Percentiles rank a stretch among this genome's conserved stretches.
Evolutionary conservation across 768 basidiomycete genomes (phyloP).

Genomic region (Suillus fuscotomentosus): DNA sequence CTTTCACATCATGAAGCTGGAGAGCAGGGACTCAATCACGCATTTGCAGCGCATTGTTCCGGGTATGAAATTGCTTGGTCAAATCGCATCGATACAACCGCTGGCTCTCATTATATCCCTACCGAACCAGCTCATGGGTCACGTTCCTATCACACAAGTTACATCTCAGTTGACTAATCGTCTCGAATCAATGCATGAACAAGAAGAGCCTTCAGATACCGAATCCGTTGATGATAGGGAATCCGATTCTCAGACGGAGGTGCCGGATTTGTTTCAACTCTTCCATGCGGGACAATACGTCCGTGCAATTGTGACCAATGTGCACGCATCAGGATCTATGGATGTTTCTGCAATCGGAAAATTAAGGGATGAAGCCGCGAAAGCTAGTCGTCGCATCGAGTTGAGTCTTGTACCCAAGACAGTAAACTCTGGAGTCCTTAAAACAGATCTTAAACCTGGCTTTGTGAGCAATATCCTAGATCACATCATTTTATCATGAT

Average conservation of each 20-base stretch:
- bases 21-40: slow-evolving; percentile 4
- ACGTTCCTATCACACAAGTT: slow-evolving; percentile 93
- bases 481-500: slow-evolving; percentile 5
- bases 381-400: slow-evolving; percentile 77
- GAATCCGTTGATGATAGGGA: slow-evolving; percentile 49
- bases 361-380: slow-evolving; percentile 64
- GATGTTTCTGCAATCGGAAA: slow-evolving; percentile 57
- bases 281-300: slow-evolving; percentile 88
- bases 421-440: slow-evolving; percentile 79
- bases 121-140: slow-evolving; percentile 92
- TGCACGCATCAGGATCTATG: slow-evolving; percentile 66
- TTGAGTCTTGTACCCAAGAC: slow-evolving; percentile 79
- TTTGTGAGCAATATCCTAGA: slow-evolving; percentile 54
- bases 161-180: slow-evolving; percentile 72
- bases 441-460: slow-evolving; percentile 71
- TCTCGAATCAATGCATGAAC: slow-evolving; percentile 61
- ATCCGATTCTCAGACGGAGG: slow-evolving; percentile 23
- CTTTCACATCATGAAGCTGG: slow-evolving; percentile 6
- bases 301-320: slow-evolving; percentile 68
- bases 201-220: slow-evolving; percentile 46
- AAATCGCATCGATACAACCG: slow-evolving; percentile 82
- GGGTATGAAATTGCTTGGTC: slow-evolving; percentile 88
- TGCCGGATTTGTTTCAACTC: slow-evolving; percentile 73
- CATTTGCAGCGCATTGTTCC: slow-evolving; percentile 61
- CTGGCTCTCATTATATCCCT: slow-evolving; percentile 90